Conservation (phyloP, 2,329 filamentous ascomycete genomes). For the Coniochaeta sp. region DNA sequence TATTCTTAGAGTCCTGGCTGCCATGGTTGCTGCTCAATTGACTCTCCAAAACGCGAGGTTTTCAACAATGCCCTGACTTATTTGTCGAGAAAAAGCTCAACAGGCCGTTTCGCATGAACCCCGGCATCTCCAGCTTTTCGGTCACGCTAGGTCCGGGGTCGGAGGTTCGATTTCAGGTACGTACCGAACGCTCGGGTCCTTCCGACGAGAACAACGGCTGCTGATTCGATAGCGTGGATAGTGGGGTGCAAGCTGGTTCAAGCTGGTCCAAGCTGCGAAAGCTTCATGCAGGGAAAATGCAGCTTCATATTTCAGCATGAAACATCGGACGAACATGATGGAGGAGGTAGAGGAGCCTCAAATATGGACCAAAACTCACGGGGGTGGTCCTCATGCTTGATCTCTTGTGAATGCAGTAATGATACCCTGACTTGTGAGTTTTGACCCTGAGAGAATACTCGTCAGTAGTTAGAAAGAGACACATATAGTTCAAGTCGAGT, state of each 20-base stretch:
- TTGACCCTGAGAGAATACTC: too few relatives aligned
- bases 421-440: too few relatives aligned
- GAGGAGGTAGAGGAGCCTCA: too few relatives aligned
- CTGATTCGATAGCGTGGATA: background rate
- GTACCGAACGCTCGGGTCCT: background rate
- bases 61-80: background rate
- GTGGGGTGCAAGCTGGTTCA: background rate
- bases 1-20: conserved; percentile 59
- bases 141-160: background rate
- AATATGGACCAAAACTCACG: too few relatives aligned
- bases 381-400: too few relatives aligned
- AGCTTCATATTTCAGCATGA: background rate
- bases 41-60: background rate
- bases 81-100: background rate
- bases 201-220: background rate
- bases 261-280: too few relatives aligned
- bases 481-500: too few relatives aligned
- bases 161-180: background rate
- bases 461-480: too few relatives aligned
- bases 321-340: background rate
- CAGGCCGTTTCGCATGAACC: background rate
- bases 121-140: background rate
- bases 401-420: too few relatives aligned
- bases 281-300: background rate
- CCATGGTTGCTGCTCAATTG: conserved; percentile 40